Percentiles rank a stretch among this genome's conserved stretches.
Conservation (phyloP, 768 basidiomycete species). For the Leccinum arenicola region DNA sequence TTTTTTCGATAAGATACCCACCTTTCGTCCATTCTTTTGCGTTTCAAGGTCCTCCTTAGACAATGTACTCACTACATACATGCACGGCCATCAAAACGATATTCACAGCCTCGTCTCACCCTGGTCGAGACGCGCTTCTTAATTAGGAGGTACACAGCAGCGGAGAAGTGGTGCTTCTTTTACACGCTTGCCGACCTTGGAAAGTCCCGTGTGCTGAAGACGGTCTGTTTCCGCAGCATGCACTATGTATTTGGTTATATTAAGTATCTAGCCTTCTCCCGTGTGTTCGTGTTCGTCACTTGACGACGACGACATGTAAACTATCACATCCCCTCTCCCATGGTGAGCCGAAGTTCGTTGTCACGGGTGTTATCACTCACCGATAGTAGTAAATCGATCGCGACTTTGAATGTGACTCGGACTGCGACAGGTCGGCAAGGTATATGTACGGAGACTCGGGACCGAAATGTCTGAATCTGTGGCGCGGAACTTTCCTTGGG, state of each 20-base stretch:
- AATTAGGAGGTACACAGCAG: not conserved
- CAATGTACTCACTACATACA: not conserved
- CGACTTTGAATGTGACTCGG: too few species aligned
- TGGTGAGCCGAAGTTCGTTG: too few species aligned
- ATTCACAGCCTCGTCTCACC: not conserved
- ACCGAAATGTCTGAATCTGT: not conserved
- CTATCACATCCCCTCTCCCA: too few species aligned
- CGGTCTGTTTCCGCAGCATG: not conserved
- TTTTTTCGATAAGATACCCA: not conserved
- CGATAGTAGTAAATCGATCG: too few species aligned
- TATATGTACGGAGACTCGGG: too few species aligned
- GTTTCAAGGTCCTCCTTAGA: not conserved
- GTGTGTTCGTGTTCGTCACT: not conserved
- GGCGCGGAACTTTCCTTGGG: not conserved
- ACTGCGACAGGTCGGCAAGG: too few species aligned
- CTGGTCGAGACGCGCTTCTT: not conserved
- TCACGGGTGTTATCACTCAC: too few species aligned
- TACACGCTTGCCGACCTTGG: not conserved
- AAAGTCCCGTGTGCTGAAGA: not conserved
- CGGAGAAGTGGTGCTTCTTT: not conserved
- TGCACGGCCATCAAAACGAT: not conserved
- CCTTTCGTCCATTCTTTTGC: not conserved
- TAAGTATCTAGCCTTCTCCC: not conserved
- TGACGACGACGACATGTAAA: not conserved
- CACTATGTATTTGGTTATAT: not conserved